Conservation (phyloP, 129 eudicot species). For the Gnaphalium uliginosum region DNA sequence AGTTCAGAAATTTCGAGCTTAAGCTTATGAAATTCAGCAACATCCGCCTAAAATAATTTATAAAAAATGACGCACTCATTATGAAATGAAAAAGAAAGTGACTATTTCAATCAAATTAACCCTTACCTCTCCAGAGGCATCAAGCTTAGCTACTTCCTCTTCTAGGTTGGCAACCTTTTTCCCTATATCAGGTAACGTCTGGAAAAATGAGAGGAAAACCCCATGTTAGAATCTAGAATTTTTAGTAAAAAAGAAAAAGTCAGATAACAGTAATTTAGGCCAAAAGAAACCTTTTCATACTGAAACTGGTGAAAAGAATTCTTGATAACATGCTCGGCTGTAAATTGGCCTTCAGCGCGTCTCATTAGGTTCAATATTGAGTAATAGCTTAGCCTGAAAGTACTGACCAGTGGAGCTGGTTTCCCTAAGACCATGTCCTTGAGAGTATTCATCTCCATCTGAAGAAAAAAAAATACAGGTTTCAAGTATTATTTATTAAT, state of each 20-base stretch:
- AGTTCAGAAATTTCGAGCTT: slow-evolving; percentile 79
- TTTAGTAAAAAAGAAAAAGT: background rate
- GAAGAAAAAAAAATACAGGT: background rate
- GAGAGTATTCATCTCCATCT: slow-evolving; percentile 98
- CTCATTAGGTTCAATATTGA: slow-evolving; percentile 95
- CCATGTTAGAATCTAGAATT: slow-evolving; percentile 13
- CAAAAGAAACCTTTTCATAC: slow-evolving; percentile 72
- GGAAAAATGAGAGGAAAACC: slow-evolving; percentile 24
- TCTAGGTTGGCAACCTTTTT: slow-evolving; percentile 84
- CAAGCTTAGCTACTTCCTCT: slow-evolving; percentile 84
- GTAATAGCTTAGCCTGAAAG: slow-evolving; percentile 96
- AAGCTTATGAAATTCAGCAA: slow-evolving; percentile 87
- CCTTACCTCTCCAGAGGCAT: slow-evolving; percentile 92
- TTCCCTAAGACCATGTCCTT: slow-evolving; percentile 95
- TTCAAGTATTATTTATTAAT: background rate
- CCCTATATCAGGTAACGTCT: slow-evolving; percentile 96
- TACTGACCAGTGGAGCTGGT: slow-evolving; percentile 97
- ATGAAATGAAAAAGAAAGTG: background rate
- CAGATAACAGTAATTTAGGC: background rate
- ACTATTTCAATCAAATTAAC: slow-evolving; percentile 11
- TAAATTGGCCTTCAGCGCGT: slow-evolving; percentile 97
- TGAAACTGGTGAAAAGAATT: slow-evolving; percentile 97
- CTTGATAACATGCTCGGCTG: slow-evolving; percentile 96
- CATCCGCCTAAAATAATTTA: slow-evolving; percentile 55
- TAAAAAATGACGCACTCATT: background rate